A percentile compares a stretch with the other conserved stretches of the same genome.
phyloP scores from a whole-genome alignment of 371 early-diverging fungal species.

The Rhizopus microsporus region DNA sequence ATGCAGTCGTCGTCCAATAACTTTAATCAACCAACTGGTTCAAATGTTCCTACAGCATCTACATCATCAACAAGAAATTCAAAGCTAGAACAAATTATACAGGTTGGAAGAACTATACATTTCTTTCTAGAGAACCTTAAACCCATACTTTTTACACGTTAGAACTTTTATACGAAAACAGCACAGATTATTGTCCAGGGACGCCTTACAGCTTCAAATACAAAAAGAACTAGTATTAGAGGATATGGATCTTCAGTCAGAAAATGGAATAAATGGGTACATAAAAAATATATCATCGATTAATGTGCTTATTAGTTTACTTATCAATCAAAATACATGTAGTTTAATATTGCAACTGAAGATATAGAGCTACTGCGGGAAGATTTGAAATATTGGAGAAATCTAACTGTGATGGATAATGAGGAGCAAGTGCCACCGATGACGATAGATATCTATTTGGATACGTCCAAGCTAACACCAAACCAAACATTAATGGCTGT shows the following conservation, averaged over 20 bases:
- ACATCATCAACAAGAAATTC: constrained; percentile 30
- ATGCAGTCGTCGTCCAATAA: constrained; percentile 16
- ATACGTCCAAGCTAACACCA: constrained; percentile 51
- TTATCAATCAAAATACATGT: constrained; percentile 2
- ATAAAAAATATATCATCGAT: neutral
- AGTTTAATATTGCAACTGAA: constrained; percentile 84
- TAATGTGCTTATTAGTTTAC: neutral
- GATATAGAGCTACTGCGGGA: constrained; percentile 72
- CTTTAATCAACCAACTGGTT: constrained; percentile 6
- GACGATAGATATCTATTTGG: constrained; percentile 76
- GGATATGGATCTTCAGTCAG: constrained; percentile 15
- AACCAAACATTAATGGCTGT: constrained; percentile 22
- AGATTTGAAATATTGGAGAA: constrained; percentile 76
- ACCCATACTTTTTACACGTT: neutral
- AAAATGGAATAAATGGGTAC: constrained; percentile 32
- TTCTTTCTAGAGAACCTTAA: neutral
- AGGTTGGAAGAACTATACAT: constrained; percentile 17
- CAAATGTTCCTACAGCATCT: constrained; percentile 17
- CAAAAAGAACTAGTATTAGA: constrained; percentile 31
- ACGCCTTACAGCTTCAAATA: constrained; percentile 64
- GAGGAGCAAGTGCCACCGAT: constrained; percentile 58
- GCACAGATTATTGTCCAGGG: constrained; percentile 64
- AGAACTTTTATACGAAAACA: constrained; percentile 65
- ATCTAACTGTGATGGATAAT: constrained; percentile 29
- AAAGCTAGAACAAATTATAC: constrained; percentile 44